Conservation (phyloP, 2,329 filamentous ascomycete genomes). For the Grosmannia huntii region DNA sequence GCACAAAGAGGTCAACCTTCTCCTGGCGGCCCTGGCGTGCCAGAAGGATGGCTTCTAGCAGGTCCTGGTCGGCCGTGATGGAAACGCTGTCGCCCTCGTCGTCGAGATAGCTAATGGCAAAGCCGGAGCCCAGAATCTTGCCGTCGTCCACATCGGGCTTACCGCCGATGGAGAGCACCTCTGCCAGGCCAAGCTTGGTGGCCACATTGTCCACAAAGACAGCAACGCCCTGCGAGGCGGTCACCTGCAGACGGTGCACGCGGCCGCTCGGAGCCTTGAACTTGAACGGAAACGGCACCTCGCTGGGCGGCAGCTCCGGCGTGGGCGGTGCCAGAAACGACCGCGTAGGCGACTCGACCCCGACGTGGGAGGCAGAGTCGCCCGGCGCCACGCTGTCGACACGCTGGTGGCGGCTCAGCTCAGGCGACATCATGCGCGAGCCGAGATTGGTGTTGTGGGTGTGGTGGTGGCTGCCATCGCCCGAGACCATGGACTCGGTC, state of each 20-base stretch:
- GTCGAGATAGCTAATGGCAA: conserved; percentile 89
- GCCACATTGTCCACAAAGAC: conserved; percentile 67
- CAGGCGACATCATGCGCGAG: conserved; percentile 61
- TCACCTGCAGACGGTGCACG: conserved; percentile 81
- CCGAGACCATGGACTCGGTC: conserved; percentile 92
- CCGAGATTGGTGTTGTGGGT: conserved; percentile 37
- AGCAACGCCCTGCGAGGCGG: conserved; percentile 65
- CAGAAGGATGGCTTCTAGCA: conserved; percentile 78
- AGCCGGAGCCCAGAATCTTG: conserved; percentile 67
- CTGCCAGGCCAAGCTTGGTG: conserved; percentile 62
- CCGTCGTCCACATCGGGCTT: conserved; percentile 66
- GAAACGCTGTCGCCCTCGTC: conserved; percentile 95
- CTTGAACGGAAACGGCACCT: conserved; percentile 89
- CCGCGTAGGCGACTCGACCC: conserved; percentile 62
- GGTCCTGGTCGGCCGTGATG: conserved; percentile 89
- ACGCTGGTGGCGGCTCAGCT: conserved; percentile 39
- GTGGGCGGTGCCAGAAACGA: conserved; percentile 38
- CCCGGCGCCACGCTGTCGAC: conserved; percentile 78
- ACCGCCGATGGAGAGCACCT: conserved; percentile 76
- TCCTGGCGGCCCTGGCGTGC: conserved; percentile 67
- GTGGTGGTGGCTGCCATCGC: conserved; percentile 67
- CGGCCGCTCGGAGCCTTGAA: conserved; percentile 96
- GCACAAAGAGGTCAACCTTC: conserved; percentile 95
- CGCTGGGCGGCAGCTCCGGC: conserved; percentile 46
- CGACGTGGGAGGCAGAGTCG: conserved; percentile 89